Base-by-base conservation (phyloP, 768 basidiomycete species). In the Lentinus brumalis region DNA sequence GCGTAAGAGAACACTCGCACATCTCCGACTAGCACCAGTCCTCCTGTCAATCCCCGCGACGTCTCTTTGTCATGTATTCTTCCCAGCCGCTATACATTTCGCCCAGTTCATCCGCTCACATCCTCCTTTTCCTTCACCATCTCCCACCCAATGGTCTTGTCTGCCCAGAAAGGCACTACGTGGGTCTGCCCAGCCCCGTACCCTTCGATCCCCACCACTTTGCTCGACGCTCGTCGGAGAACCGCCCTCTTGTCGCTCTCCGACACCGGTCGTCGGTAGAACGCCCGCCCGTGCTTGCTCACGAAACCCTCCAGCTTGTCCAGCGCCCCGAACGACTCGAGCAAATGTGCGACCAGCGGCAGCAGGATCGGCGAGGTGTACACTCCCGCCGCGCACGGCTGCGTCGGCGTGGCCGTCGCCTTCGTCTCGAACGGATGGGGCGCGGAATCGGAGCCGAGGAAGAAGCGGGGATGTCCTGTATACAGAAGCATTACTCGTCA, bases 401-500 rank as follows among this genome's bases (percentile, higher is more conserved):
- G 81, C 18, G 75, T 76, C 7, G 91, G 88, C 5, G 86, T 83
- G 61, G 91, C 84, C 16, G 83, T 86, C 4, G 89, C 83, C 74
- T 94, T 89, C 55, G 81, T 77, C 31, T 78, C 71, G 32, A 82
- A 81, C 5, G 91, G 87, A 74, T 99, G 97, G 42, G 97, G 97
- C 1, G 97, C 97, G 31, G 92, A 94, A 75, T 99, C 97, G 16
- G 93, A 96, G 18, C 97, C 97, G 57, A 99, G 81, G 84, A 99
- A 99, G 76, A 99, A 99, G 50, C 92, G 87, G 4, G 94, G 89
- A 74, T 96, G 91, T 4, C 96, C 96, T 86, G 66, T 26, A 50
- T 12, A 11, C 57, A 41, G 38, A 9, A 31, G 42, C 21, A n/a
- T 31, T 16, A 14, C 11, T 26, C 30, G 42, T 50, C 30, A 50